Evolutionary conservation across 495 filamentous ascomycete species (phyloP).

Genomic region (Cercophora samala): DNA sequence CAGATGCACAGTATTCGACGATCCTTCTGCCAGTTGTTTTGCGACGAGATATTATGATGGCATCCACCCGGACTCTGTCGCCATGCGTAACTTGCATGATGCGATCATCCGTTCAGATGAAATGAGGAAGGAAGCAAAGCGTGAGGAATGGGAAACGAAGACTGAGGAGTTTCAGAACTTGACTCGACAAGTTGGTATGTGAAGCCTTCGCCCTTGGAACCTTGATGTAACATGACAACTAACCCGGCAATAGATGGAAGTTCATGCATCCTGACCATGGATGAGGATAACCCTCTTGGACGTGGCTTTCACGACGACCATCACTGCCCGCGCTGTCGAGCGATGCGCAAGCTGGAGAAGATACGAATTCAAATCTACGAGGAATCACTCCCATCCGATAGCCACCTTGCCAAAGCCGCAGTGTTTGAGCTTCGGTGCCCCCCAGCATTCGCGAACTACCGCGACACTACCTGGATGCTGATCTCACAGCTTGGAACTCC

Average conservation of each 20-base stretch:
- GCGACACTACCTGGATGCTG: conserved; percentile 47
- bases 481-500: conserved; percentile 24
- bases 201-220: not conserved
- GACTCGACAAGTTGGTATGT: conserved; percentile 30
- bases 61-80: conserved; percentile 18
- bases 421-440: conserved; percentile 48
- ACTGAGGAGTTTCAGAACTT: conserved; percentile 40
- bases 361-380: conserved; percentile 46
- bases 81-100: conserved; percentile 30
- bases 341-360: conserved; percentile 26
- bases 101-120: conserved; percentile 32
- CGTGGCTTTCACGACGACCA: conserved; percentile 25
- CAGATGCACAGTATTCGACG: conserved; percentile 44
- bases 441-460: conserved; percentile 38
- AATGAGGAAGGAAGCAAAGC: conserved; percentile 42
- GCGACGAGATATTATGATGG: conserved; percentile 44
- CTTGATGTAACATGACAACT: not conserved
- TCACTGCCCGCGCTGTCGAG: conserved; percentile 37
- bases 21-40: conserved; percentile 40
- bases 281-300: conserved; percentile 21
- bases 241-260: conserved; percentile 8
- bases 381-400: conserved; percentile 41
- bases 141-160: conserved; percentile 37
- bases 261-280: conserved; percentile 25
- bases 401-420: conserved; percentile 28